Evolutionary conservation across 306 rosid genomes (phyloP).

Genomic region (Parietaria judaica): DNA sequence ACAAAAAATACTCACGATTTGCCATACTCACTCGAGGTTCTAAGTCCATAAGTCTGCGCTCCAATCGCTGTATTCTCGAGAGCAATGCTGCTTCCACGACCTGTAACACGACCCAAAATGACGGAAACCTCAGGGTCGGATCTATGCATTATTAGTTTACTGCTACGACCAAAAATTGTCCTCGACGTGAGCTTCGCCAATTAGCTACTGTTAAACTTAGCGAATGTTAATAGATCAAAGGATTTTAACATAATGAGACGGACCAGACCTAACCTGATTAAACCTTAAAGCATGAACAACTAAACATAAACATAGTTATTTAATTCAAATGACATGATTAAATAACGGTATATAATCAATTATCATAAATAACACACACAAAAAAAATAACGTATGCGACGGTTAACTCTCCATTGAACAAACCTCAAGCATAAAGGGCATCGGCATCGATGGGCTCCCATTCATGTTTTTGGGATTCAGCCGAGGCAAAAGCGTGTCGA

Average conservation of each 20-base stretch:
- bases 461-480: conserved; percentile 66
- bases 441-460: conserved; percentile 77
- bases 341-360: no score
- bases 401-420: conserved; percentile 1
- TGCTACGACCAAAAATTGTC: no score
- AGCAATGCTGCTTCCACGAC: conserved; percentile 95
- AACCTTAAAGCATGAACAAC: no score
- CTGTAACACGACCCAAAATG: conserved; percentile 33
- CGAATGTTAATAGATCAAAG: not conserved
- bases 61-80: conserved; percentile 82
- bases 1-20: conserved; percentile 49
- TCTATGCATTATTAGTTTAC: not conserved
- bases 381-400: no score
- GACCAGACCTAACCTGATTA: no score
- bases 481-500: conserved; percentile 73
- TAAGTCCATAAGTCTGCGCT: conserved; percentile 57
- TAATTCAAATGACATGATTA: no score
- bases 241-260: no score
- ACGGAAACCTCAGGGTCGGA: no score
- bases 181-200: not conserved
- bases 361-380: no score
- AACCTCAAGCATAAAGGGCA: conserved; percentile 98
- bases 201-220: not conserved
- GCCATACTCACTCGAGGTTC: conserved; percentile 99
- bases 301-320: no score